Conservation (phyloP, 2,329 filamentous ascomycete species). For the Penicillium sp. region DNA sequence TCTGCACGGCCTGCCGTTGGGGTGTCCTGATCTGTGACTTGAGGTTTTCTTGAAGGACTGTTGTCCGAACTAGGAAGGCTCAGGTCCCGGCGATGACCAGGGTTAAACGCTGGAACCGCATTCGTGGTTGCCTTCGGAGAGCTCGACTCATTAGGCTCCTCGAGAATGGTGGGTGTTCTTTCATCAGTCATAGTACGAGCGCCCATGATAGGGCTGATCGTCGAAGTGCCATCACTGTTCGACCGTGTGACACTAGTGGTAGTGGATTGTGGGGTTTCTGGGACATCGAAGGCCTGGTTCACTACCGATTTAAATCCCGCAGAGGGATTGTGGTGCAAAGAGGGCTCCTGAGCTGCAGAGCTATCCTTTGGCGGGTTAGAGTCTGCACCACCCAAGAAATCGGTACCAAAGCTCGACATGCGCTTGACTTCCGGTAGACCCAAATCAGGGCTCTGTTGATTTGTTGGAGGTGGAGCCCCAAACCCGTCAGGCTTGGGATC, state of each 20-base stretch:
- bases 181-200: slow-evolving; percentile 40
- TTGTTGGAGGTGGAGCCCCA: slow-evolving; percentile 2
- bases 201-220: slow-evolving; percentile 65
- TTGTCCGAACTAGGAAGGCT: slow-evolving; percentile 60
- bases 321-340: slow-evolving; percentile 55
- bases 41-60: slow-evolving; percentile 61
- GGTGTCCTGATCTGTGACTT: slow-evolving; percentile 48
- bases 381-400: slow-evolving; percentile 25
- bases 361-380: slow-evolving; percentile 15
- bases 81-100: slow-evolving; percentile 58
- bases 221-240: slow-evolving; percentile 62
- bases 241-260: slow-evolving; percentile 58
- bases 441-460: slow-evolving; percentile 20
- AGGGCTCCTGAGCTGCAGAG: slow-evolving; percentile 19
- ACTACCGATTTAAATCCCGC: slow-evolving; percentile 61
- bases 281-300: slow-evolving; percentile 64
- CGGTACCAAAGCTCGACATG: slow-evolving; percentile 42
- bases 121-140: slow-evolving; percentile 22
- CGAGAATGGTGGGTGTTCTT: slow-evolving; percentile 56
- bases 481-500: not conserved
- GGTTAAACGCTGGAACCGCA: slow-evolving; percentile 45
- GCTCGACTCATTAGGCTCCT: slow-evolving; percentile 48
- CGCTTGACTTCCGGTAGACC: slow-evolving; percentile 46
- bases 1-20: slow-evolving; percentile 48
- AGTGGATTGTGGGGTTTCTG: slow-evolving; percentile 54